A percentile compares a stretch with the other conserved stretches of the same genome.
Evolutionary conservation across 2,329 filamentous ascomycete species (phyloP).

Genomic region (Pezicula radicicola): DNA sequence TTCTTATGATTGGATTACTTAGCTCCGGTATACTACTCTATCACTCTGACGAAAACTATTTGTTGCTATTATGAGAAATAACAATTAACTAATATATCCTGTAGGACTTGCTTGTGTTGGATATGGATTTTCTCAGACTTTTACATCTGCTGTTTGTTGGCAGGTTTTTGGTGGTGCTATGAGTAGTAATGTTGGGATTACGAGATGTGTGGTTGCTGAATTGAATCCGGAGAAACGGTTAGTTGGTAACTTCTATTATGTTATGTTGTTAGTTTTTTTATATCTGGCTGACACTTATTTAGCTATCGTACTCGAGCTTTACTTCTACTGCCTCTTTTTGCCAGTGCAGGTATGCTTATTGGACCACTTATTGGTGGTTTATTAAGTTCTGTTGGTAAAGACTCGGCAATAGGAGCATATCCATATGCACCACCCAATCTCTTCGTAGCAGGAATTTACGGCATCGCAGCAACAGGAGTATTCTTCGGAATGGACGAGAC

Average conservation of each 20-base stretch:
- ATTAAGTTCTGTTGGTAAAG: slow-evolving; percentile 30
- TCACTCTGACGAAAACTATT: not conserved
- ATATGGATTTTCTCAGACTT: slow-evolving; percentile 62
- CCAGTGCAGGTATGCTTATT: slow-evolving; percentile 51
- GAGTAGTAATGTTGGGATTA: slow-evolving; percentile 69
- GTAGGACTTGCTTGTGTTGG: slow-evolving; percentile 60
- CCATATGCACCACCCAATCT: slow-evolving; percentile 38
- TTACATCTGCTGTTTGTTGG: slow-evolving; percentile 53
- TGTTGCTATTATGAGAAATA: too few species aligned
- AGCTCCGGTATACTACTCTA: slow-evolving; percentile 44
- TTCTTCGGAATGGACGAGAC: slow-evolving; percentile 22
- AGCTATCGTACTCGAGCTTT: slow-evolving; percentile 46
- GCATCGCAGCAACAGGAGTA: slow-evolving; percentile 22
- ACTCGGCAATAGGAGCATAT: slow-evolving; percentile 31
- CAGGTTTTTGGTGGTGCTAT: slow-evolving; percentile 58
- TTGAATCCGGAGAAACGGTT: slow-evolving; percentile 65
- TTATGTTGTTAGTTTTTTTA: too few species aligned
- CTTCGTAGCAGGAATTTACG: slow-evolving; percentile 26
- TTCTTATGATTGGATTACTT: slow-evolving; percentile 62
- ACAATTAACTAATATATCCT: too few species aligned
- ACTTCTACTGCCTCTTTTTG: slow-evolving; percentile 54
- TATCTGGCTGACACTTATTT: not conserved
- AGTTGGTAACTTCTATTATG: not conserved
- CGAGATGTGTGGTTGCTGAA: slow-evolving; percentile 66
- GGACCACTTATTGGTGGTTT: slow-evolving; percentile 46